phyloP scores from a whole-genome alignment of 2,329 filamentous ascomycete species.

The Penicillium crustosum region DNA sequence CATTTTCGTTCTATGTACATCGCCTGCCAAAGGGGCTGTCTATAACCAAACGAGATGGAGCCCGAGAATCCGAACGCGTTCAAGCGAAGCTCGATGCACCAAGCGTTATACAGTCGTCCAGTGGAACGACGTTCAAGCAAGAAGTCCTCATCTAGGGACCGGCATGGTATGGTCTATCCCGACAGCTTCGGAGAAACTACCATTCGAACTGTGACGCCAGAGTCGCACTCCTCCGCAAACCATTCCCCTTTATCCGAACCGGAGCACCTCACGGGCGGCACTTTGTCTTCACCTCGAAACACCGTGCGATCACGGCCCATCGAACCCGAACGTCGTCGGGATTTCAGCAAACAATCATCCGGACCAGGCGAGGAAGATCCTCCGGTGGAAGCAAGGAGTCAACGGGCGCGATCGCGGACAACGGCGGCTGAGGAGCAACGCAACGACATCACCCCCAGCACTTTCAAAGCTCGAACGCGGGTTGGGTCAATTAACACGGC shows the following conservation, averaged over 20 bases:
- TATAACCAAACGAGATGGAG: slow-evolving; percentile 38
- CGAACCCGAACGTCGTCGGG: slow-evolving; percentile 36
- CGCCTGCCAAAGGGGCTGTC: slow-evolving; percentile 10
- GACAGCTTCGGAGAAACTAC: slow-evolving; percentile 47
- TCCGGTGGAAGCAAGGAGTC: slow-evolving; percentile 32
- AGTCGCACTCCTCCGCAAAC: slow-evolving; percentile 38
- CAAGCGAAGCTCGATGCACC: slow-evolving; percentile 43
- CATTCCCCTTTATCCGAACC: slow-evolving; percentile 42
- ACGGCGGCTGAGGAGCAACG: slow-evolving; percentile 46
- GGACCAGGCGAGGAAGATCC: slow-evolving; percentile 37
- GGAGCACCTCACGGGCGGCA: slow-evolving; percentile 34
- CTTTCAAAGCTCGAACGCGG: slow-evolving; percentile 38
- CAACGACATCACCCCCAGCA: slow-evolving; percentile 38
- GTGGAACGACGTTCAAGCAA: slow-evolving; percentile 48
- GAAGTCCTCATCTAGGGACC: slow-evolving; percentile 49
- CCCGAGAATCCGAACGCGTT: slow-evolving; percentile 42
- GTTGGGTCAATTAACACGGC: slow-evolving; percentile 44
- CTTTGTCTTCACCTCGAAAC: slow-evolving; percentile 39
- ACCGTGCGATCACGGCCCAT: slow-evolving; percentile 35
- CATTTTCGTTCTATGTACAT: slow-evolving; percentile 21
- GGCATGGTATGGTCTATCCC: slow-evolving; percentile 48
- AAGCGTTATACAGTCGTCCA: slow-evolving; percentile 40
- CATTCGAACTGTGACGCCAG: slow-evolving; percentile 50
- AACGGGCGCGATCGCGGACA: slow-evolving; percentile 42
- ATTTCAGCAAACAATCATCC: slow-evolving; percentile 31